Conservation (phyloP, 805 yeast species). For the Myxozyma nipponensis region DNA sequence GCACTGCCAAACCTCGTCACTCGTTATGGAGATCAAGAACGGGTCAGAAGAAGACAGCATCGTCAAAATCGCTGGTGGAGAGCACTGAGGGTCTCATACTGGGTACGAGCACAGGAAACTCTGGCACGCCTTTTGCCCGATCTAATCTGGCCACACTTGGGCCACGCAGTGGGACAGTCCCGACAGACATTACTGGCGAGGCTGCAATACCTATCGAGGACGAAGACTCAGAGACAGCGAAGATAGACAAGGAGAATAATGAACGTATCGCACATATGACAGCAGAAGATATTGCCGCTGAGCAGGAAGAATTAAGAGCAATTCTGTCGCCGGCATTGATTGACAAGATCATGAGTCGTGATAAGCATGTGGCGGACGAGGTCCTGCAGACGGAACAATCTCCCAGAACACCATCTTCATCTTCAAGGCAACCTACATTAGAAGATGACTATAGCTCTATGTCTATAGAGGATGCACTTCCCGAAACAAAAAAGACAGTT, state of each 20-base stretch:
- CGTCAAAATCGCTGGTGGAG: too few relatives aligned
- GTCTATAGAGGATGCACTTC: neutral
- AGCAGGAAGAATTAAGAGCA: constrained; percentile 17
- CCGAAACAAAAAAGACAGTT: neutral
- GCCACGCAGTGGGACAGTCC: neutral
- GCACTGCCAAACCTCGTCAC: too few relatives aligned
- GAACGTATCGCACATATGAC: constrained; percentile 23
- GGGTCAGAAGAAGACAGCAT: neutral
- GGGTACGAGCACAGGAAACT: too few relatives aligned
- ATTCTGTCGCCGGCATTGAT: constrained; percentile 22
- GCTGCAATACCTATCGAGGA: neutral
- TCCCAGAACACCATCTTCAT: neutral
- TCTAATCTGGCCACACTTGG: too few relatives aligned
- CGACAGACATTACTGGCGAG: neutral
- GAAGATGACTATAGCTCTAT: neutral
- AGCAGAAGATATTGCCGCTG: constrained; percentile 23
- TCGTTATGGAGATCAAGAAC: constrained; percentile 16
- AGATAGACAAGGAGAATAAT: constrained; percentile 23
- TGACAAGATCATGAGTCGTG: constrained; percentile 12
- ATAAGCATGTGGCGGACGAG: constrained; percentile 14
- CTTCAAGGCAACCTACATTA: too few relatives aligned
- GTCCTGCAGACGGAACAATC: neutral
- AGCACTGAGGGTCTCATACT: too few relatives aligned
- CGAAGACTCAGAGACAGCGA: constrained; percentile 14
- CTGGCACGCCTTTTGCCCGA: too few relatives aligned